Evolutionary conservation across 2,329 filamentous ascomycete genomes (phyloP).

Genomic region (Fusarium siculi): DNA sequence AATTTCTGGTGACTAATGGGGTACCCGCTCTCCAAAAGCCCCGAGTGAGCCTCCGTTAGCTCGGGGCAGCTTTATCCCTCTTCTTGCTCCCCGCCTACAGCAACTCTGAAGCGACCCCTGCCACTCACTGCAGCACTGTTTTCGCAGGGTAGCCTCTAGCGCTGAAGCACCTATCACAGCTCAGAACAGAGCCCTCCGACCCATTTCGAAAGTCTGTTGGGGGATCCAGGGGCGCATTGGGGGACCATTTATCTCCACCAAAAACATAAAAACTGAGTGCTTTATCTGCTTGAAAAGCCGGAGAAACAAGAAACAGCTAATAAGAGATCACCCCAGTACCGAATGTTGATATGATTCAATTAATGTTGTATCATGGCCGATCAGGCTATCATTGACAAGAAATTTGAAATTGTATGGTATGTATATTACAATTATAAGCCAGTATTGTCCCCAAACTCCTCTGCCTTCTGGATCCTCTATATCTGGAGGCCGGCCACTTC

Average conservation of each 20-base stretch:
- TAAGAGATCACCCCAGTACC: background rate
- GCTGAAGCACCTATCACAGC: constrained; percentile 27
- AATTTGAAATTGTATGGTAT: constrained; percentile 26
- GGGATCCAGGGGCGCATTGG: constrained; percentile 39
- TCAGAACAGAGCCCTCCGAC: constrained; percentile 19
- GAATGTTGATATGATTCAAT: background rate
- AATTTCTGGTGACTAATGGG: constrained; percentile 6
- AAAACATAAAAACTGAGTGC: constrained; percentile 2
- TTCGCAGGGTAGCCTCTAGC: constrained; percentile 1
- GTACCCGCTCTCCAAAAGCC: constrained; percentile 41
- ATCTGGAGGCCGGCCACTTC: constrained; percentile 27
- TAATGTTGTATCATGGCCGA: background rate
- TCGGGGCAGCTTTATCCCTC: constrained; percentile 47
- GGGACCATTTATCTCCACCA: constrained; percentile 37
- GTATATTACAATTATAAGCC: constrained; percentile 46
- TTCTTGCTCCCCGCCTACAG: constrained; percentile 39
- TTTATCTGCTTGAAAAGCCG: constrained; percentile 13
- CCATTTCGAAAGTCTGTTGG: constrained; percentile 42
- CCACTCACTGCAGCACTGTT: constrained; percentile 19
- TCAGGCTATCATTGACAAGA: constrained; percentile 11
- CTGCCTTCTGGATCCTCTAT: constrained; percentile 34
- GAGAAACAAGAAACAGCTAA: constrained; percentile 33
- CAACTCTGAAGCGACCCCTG: constrained; percentile 25
- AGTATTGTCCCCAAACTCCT: constrained; percentile 37
- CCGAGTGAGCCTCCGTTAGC: constrained; percentile 43